Evolutionary conservation across 1,139 yeast species (phyloP).

Genomic region (Diutina sp.): DNA sequence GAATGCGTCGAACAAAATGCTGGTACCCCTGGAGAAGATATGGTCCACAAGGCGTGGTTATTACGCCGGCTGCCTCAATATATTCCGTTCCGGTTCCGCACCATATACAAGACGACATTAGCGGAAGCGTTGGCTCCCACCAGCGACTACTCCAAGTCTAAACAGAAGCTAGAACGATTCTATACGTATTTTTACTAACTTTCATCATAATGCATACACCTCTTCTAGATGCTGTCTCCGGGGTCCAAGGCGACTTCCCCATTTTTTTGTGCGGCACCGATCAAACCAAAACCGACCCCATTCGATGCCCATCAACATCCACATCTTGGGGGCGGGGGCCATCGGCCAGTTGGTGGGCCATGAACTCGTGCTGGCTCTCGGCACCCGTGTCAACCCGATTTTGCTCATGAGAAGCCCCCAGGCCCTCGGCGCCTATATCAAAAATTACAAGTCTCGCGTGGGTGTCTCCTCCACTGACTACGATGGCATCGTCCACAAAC

Average conservation of each 20-base stretch:
- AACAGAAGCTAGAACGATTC: neutral
- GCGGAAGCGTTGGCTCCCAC: neutral
- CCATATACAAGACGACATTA: neutral
- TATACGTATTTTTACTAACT: neutral
- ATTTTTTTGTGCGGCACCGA: neutral
- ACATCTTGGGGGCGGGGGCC: slow-evolving; percentile 32
- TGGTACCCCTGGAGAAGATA: neutral
- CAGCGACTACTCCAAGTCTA: neutral
- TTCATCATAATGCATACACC: neutral
- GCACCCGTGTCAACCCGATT: slow-evolving; percentile 9
- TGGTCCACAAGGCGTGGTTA: neutral
- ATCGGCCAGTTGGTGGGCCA: slow-evolving; percentile 28
- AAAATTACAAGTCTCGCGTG: slow-evolving; percentile 21
- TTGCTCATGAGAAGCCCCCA: slow-evolving; percentile 27
- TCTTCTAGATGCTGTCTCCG: neutral
- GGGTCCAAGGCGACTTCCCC: neutral
- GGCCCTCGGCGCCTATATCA: slow-evolving; percentile 24
- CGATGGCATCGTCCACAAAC: slow-evolving; percentile 6
- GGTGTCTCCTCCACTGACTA: slow-evolving; percentile 12
- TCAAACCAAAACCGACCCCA: neutral
- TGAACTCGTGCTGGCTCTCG: slow-evolving; percentile 15
- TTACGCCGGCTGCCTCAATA: neutral
- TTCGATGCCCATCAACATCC: slow-evolving; percentile 11
- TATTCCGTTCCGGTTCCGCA: neutral
- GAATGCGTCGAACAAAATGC: neutral